Evolutionary conservation across 176 grass and related monocot genomes (phyloP).

Genomic region (Urochloa ruziziensis): DNA sequence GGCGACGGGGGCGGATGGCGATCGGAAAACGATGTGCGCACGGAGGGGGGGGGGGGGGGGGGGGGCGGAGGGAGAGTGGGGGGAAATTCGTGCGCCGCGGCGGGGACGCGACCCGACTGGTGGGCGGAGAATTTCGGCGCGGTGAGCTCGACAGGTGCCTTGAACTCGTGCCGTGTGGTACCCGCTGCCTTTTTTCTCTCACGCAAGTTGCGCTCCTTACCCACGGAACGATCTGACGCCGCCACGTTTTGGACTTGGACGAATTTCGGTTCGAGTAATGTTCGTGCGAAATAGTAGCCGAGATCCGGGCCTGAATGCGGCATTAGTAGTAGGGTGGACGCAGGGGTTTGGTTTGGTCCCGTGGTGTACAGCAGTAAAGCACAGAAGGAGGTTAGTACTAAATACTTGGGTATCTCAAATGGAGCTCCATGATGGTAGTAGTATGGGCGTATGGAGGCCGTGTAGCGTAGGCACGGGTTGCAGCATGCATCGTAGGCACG

Average conservation of each 20-base stretch:
- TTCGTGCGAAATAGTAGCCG: neutral
- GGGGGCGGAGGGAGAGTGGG: no score
- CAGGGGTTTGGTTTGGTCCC: neutral
- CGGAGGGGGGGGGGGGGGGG: no score
- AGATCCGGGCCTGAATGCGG: neutral
- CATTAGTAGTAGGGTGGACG: neutral
- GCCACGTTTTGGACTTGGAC: neutral
- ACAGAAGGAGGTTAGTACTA: neutral
- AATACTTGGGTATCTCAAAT: neutral
- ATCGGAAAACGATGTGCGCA: neutral
- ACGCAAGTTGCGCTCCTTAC: neutral
- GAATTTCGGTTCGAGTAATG: neutral
- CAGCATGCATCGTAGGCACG: neutral
- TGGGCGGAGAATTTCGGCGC: neutral
- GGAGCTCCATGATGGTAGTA: neutral
- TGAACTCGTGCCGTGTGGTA: neutral
- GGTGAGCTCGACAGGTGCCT: neutral
- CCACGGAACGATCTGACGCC: neutral
- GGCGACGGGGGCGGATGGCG: neutral
- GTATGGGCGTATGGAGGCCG: no score
- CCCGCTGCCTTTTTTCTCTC: neutral
- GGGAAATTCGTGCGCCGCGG: neutral
- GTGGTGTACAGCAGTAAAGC: conserved; percentile 13
- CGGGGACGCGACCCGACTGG: neutral
- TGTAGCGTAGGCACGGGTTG: neutral